Conservation (phyloP, 768 basidiomycete species). For the Psilocybe sp. region DNA sequence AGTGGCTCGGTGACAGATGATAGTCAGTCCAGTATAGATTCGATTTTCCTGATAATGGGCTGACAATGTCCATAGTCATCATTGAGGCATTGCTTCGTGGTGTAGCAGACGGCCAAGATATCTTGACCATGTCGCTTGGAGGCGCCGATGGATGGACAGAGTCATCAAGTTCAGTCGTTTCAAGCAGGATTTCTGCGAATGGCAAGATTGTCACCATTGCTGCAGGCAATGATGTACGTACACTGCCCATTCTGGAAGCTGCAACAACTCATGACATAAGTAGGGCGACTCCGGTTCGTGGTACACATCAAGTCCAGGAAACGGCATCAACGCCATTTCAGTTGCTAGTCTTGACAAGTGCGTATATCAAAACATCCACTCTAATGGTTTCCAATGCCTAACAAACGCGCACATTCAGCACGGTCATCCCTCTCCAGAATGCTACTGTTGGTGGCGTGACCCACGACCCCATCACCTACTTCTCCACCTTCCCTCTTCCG, state of each 20-base stretch:
- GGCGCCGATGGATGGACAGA: constrained; percentile 65
- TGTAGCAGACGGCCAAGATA: constrained; percentile 51
- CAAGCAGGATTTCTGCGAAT: constrained; percentile 51
- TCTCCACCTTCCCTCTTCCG: constrained; percentile 43
- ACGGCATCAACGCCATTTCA: constrained; percentile 55
- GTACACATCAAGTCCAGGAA: constrained; percentile 53
- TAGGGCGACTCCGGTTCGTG: constrained; percentile 58
- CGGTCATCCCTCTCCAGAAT: constrained; percentile 54
- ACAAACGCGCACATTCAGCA: constrained; percentile 26
- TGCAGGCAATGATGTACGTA: constrained; percentile 48
- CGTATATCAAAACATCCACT: constrained; percentile 2
- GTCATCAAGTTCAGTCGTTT: constrained; percentile 48
- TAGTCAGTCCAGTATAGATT: constrained; percentile 29
- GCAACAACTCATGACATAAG: not conserved
- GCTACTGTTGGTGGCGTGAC: constrained; percentile 48
- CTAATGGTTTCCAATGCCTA: not conserved
- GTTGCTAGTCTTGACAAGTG: constrained; percentile 55
- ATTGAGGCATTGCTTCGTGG: constrained; percentile 52
- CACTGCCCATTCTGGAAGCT: not conserved
- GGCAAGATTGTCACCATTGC: constrained; percentile 65
- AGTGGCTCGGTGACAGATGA: constrained; percentile 46
- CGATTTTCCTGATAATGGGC: not conserved
- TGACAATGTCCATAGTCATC: constrained; percentile 21
- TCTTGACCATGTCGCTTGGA: constrained; percentile 67
- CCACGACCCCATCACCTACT: constrained; percentile 54